Percentiles rank a stretch among this genome's conserved stretches.
These are phyloP conservation scores for Claviceps humidiphila DNA, from an alignment of 2,329 filamentous ascomycete genomes.

Conservation along the genomic window DNA sequence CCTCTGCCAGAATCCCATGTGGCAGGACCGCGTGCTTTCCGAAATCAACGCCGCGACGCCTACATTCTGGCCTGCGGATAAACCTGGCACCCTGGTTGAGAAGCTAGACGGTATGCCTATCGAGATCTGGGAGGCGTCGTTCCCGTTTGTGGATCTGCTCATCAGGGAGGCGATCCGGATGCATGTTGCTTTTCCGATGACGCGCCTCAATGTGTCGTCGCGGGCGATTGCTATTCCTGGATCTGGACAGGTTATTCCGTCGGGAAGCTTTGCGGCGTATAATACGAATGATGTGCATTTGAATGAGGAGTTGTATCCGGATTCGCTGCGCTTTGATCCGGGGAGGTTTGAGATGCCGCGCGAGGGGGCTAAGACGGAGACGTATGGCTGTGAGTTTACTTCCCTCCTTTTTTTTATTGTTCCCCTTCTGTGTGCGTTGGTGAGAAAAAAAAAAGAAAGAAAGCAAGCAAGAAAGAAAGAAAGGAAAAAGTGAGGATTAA, in stretches of 20 bases:
- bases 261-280: conserved; percentile 10
- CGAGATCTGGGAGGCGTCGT: conserved; percentile 8
- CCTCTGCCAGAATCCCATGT: background rate
- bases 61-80: background rate
- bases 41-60: background rate
- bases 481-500: too few relatives aligned
- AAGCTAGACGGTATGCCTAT: conserved; percentile 6
- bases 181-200: conserved; percentile 6
- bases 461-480: too few relatives aligned
- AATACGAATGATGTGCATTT: conserved; percentile 13
- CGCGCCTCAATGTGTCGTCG: background rate
- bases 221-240: conserved; percentile 1
- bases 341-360: conserved; percentile 8
- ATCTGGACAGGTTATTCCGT: conserved; percentile 12
- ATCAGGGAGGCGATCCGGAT: conserved; percentile 10
- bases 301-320: conserved; percentile 11
- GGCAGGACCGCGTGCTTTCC: background rate
- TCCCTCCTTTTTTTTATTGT: too few relatives aligned
- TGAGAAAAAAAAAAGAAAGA: too few relatives aligned
- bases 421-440: too few relatives aligned
- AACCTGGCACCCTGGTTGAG: conserved; percentile 3
- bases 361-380: background rate
- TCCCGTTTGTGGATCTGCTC: conserved; percentile 8
- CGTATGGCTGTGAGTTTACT: conserved; percentile 4
- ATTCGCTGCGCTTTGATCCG: conserved; percentile 9